phyloP scores from a whole-genome alignment of 202 grass and related monocot genomes.

The Zoysia matrella region DNA sequence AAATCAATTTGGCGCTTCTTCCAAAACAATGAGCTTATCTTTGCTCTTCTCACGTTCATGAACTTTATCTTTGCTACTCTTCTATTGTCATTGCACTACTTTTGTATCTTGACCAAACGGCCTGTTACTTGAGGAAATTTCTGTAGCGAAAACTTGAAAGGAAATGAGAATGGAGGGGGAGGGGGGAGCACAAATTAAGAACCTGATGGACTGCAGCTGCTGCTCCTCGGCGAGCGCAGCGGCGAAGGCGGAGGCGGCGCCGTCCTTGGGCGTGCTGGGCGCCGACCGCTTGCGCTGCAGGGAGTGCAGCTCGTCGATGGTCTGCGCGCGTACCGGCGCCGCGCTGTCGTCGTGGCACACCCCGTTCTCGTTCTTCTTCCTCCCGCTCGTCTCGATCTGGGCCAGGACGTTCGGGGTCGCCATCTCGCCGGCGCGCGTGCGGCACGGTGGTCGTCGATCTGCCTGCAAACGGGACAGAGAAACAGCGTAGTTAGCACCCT shows the following conservation, averaged over 20 bases:
- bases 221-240: slow-evolving; percentile 83
- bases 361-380: slow-evolving; percentile 67
- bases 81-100: neutral
- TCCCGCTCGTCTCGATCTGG: slow-evolving; percentile 56
- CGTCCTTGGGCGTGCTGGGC: slow-evolving; percentile 92
- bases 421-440: neutral
- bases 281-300: slow-evolving; percentile 94
- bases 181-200: neutral
- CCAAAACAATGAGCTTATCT: neutral
- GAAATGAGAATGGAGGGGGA: neutral
- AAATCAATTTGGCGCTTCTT: neutral
- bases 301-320: slow-evolving; percentile 97
- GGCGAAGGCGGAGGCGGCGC: slow-evolving; percentile 50
- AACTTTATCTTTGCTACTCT: neutral
- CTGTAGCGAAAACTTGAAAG: neutral
- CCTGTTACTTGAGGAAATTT: too few relatives aligned
- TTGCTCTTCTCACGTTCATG: too few relatives aligned
- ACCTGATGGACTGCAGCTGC: slow-evolving; percentile 97
- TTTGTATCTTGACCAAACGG: neutral
- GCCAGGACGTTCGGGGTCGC: slow-evolving; percentile 44
- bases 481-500: slow-evolving; percentile 37
- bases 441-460: neutral
- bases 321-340: slow-evolving; percentile 84
- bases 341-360: slow-evolving; percentile 97
- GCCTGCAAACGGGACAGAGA: neutral